Evolutionary conservation across 2,329 filamentous ascomycete genomes (phyloP).

Genomic region (Thielaviopsis punctulata): DNA sequence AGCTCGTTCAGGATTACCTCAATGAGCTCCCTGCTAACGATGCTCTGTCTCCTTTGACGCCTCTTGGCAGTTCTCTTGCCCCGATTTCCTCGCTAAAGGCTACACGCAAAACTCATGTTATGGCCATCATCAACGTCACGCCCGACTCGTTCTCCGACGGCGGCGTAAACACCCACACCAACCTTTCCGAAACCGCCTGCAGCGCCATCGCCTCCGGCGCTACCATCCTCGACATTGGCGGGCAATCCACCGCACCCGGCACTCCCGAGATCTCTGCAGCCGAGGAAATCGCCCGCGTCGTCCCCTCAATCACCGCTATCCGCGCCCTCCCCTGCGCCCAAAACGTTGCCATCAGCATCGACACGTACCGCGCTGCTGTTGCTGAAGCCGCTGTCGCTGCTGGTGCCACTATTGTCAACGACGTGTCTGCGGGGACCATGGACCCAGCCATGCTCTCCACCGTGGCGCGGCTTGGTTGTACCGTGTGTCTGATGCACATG

Average conservation of each 20-base stretch:
- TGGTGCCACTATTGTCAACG: conserved; percentile 87
- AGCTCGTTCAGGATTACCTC: conserved; percentile 41
- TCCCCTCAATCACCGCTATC: conserved; percentile 63
- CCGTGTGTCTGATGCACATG: conserved; percentile 84
- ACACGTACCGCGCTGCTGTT: conserved; percentile 80
- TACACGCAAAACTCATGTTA: conserved; percentile 54
- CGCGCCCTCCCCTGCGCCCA: conserved; percentile 45
- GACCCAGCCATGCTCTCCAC: conserved; percentile 70
- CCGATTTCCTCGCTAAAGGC: conserved; percentile 41
- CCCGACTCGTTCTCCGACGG: conserved; percentile 96
- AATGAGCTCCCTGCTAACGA: conserved; percentile 36
- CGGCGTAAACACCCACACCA: conserved; percentile 39
- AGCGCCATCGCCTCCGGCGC: conserved; percentile 51
- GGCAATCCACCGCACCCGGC: conserved; percentile 76
- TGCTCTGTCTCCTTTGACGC: conserved; percentile 41
- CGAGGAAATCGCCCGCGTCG: conserved; percentile 61
- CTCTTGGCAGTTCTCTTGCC: conserved; percentile 27
- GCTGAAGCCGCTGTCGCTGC: conserved; percentile 58
- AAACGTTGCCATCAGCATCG: conserved; percentile 62
- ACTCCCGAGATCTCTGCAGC: conserved; percentile 48
- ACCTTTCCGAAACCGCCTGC: conserved; percentile 41
- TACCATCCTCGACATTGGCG: conserved; percentile 79
- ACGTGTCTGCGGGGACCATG: conserved; percentile 68
- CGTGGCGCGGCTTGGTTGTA: conserved; percentile 59
- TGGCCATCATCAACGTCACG: conserved; percentile 90